Evolutionary conservation across 148 eudicot species (phyloP), one percentile per base, ranked within the genome.

Genomic region (Cornus controversa): DNA sequence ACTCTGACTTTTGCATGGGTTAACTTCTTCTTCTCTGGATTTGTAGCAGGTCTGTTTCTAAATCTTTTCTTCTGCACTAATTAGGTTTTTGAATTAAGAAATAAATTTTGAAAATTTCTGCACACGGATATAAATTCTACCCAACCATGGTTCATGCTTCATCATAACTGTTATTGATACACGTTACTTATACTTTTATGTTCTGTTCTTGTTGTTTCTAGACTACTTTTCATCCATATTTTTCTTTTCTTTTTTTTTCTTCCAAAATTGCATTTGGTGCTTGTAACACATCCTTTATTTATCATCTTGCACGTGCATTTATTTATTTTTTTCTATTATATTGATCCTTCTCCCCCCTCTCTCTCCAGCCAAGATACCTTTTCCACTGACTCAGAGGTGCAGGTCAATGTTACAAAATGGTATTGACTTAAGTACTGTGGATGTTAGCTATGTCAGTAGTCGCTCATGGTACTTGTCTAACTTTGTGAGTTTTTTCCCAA

Each of bases 1-100:
- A 96, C 99, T 65, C 97, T 96, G 75, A 96, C 99, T 40, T 96
- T 96, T 84, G 99, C 99, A 7, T 96, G 86, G 82, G 99, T 96
- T 60, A 96, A 96, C 93, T 96, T 96, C 71, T 96, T 96, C 92
- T 96, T 96, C 90, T 96, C 99, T 53, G 99, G 98, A 45, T 95
- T 95, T 83, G 98, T 96, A 68, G 98, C 99, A 90, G 99, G 97
- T 87, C 36, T 82, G 90, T 80, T 40, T 75, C 64, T 84, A 80
- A 69, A 22, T 54, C 68, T 73, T 34, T 40, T 2, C 11, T 40
- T 53, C 14, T 53, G 18, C 6, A 15, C 14, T 53, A 10, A 10
- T 10, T 53, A 53, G 11, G 6, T 53, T 53, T 10, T 53, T 53
- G 2, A 14, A 53, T 14, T 53, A 10, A 5, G 6, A 14, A 4